Percentiles rank a stretch among this genome's conserved stretches.
Conservation (phyloP, 129 eudicot genomes). For the Helichrysum umbraculigerum region DNA sequence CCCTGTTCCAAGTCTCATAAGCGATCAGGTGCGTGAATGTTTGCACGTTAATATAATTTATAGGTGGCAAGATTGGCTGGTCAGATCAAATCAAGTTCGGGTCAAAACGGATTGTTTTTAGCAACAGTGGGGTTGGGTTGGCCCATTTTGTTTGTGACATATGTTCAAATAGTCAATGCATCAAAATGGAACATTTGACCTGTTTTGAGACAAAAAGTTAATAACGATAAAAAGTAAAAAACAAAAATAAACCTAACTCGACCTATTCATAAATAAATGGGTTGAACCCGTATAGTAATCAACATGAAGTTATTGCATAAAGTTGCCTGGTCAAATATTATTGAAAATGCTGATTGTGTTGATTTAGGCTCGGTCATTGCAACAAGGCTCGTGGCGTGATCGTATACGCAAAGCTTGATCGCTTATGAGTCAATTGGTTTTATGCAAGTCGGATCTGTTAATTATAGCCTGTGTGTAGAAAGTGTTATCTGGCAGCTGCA, state of each 20-base stretch:
- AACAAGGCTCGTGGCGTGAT: conserved; percentile 98
- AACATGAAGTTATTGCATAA: not conserved
- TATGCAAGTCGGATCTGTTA: not conserved
- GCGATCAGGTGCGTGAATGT: conserved; percentile 61
- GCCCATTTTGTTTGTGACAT: not conserved
- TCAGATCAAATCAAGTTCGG: not conserved
- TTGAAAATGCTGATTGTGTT: not conserved
- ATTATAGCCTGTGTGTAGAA: conserved; percentile 1
- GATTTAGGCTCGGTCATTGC: conserved; percentile 65
- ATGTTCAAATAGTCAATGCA: not conserved
- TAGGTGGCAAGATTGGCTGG: not conserved
- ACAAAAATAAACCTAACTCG: not conserved
- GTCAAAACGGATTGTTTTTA: not conserved
- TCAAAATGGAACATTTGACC: not conserved
- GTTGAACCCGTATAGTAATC: not conserved
- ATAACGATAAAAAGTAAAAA: not conserved
- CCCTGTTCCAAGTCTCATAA: conserved; percentile 62
- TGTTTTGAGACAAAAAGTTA: not conserved
- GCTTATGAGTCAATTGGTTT: not conserved
- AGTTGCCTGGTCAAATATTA: not conserved
- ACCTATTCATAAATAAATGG: not conserved
- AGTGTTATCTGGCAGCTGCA: no score
- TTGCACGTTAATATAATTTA: not conserved
- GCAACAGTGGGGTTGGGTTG: not conserved
- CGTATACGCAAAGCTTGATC: conserved; percentile 56